These are phyloP conservation scores for Leishmania tarentolae DNA, from an alignment of 208 protist genomes.

Conservation along the genomic window DNA sequence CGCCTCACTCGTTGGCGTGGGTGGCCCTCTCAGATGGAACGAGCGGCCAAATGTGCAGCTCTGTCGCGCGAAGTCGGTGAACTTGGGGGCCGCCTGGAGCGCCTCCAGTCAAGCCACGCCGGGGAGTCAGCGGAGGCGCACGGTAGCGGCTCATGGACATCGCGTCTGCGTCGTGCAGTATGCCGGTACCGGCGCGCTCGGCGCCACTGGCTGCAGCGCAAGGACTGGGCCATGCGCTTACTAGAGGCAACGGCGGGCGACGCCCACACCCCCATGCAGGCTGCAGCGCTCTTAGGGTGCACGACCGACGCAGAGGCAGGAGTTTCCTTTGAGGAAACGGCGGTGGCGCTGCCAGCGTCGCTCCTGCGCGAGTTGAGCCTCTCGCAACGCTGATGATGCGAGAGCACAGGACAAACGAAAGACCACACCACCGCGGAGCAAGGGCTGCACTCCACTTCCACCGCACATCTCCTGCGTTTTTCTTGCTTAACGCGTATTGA, in stretches of 20 bases:
- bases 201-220: slow-evolving; percentile 67
- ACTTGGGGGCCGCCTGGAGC: slow-evolving; percentile 1
- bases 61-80: slow-evolving; percentile 13
- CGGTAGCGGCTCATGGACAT: background rate
- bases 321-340: slow-evolving; percentile 51
- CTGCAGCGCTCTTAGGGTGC: slow-evolving; percentile 60
- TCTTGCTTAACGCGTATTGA: no score
- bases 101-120: background rate
- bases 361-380: slow-evolving; percentile 12
- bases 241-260: slow-evolving; percentile 69
- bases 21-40: slow-evolving; percentile 23
- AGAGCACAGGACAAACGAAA: background rate
- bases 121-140: background rate
- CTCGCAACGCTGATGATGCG: background rate
- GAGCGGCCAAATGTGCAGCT: slow-evolving; percentile 6
- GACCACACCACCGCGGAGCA: background rate
- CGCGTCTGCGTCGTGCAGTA: slow-evolving; percentile 22
- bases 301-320: slow-evolving; percentile 61
- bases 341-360: slow-evolving; percentile 46
- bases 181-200: slow-evolving; percentile 55
- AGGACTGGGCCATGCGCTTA: slow-evolving; percentile 64
- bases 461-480: background rate
- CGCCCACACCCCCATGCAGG: slow-evolving; percentile 38
- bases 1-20: slow-evolving; percentile 22
- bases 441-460: background rate